Evolutionary conservation across 495 filamentous ascomycete species (phyloP).

Genomic region (Xylaria scruposa): DNA sequence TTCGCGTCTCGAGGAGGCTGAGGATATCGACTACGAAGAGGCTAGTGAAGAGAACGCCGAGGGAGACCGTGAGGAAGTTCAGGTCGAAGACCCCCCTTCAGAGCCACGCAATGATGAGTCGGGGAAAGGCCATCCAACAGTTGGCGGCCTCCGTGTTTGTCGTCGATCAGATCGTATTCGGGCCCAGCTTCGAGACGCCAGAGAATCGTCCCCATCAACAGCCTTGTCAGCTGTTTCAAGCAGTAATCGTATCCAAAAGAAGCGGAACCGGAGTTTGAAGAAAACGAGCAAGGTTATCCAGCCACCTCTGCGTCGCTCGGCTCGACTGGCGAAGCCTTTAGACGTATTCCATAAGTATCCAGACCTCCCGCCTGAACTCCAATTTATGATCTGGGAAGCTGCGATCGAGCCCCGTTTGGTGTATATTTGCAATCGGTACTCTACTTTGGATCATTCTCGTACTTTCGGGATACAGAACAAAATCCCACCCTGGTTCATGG

Average conservation of each 20-base stretch:
- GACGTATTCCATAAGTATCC: slow-evolving; percentile 34
- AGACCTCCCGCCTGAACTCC: slow-evolving; percentile 33
- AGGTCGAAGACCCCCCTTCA: neutral
- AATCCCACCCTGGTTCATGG: slow-evolving; percentile 36
- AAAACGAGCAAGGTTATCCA: neutral
- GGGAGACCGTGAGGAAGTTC: neutral
- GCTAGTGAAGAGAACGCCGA: neutral
- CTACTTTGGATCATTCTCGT: slow-evolving; percentile 1
- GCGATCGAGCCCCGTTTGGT: slow-evolving; percentile 34
- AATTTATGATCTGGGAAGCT: slow-evolving; percentile 42
- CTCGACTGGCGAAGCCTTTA: slow-evolving; percentile 36
- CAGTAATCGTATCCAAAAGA: slow-evolving; percentile 15
- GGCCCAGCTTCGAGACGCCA: slow-evolving; percentile 6
- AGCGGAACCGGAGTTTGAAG: neutral
- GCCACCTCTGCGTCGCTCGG: slow-evolving; percentile 30
- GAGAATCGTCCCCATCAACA: slow-evolving; percentile 17
- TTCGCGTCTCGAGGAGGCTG: slow-evolving; percentile 14
- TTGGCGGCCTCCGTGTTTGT: slow-evolving; percentile 18
- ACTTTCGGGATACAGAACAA: slow-evolving; percentile 31
- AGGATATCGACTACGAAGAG: slow-evolving; percentile 20
- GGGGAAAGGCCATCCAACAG: slow-evolving; percentile 16
- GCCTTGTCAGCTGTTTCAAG: neutral
- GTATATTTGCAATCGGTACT: slow-evolving; percentile 38
- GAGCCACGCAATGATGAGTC: neutral
- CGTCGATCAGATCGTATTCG: slow-evolving; percentile 26